Conservation (phyloP, 2,329 filamentous ascomycete species). For the Apiospora malaysiana region DNA sequence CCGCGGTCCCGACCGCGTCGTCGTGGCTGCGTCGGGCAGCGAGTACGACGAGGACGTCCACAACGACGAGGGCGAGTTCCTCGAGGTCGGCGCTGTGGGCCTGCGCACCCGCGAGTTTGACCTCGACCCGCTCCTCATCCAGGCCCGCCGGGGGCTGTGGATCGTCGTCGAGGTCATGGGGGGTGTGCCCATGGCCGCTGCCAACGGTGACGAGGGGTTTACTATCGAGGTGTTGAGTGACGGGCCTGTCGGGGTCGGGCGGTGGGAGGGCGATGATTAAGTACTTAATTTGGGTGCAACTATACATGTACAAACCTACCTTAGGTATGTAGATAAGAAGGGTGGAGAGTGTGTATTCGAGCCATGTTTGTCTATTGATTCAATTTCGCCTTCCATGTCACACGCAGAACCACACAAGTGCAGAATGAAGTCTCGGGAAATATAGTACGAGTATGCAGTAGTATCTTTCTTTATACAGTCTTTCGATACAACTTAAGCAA, state of each 20-base stretch:
- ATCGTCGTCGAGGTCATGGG: slow-evolving; percentile 82
- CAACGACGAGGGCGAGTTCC: slow-evolving; percentile 61
- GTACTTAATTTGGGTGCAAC: not conserved
- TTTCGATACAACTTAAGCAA: not conserved
- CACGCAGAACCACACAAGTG: not conserved
- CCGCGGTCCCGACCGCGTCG: slow-evolving; percentile 57
- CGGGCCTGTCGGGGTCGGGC: slow-evolving; percentile 48
- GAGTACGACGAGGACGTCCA: slow-evolving; percentile 49
- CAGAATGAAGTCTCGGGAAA: not conserved
- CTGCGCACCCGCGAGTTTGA: slow-evolving; percentile 78
- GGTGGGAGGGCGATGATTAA: slow-evolving; percentile 45
- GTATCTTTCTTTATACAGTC: slow-evolving; percentile 10
- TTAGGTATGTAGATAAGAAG: not conserved
- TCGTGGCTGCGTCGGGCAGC: slow-evolving; percentile 68
- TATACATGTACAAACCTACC: too few species aligned
- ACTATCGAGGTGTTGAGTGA: slow-evolving; percentile 59
- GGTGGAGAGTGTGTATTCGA: not conserved
- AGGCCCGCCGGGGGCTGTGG: slow-evolving; percentile 66
- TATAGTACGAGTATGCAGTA: not conserved
- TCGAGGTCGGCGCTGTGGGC: slow-evolving; percentile 65
- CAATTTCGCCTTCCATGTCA: not conserved
- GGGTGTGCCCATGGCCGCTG: slow-evolving; percentile 36
- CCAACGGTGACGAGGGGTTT: slow-evolving; percentile 49
- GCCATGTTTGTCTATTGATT: not conserved
- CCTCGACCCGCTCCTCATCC: slow-evolving; percentile 67